Conservation (phyloP, 768 basidiomycete genomes). For the Gloeostereum incarnatum region DNA sequence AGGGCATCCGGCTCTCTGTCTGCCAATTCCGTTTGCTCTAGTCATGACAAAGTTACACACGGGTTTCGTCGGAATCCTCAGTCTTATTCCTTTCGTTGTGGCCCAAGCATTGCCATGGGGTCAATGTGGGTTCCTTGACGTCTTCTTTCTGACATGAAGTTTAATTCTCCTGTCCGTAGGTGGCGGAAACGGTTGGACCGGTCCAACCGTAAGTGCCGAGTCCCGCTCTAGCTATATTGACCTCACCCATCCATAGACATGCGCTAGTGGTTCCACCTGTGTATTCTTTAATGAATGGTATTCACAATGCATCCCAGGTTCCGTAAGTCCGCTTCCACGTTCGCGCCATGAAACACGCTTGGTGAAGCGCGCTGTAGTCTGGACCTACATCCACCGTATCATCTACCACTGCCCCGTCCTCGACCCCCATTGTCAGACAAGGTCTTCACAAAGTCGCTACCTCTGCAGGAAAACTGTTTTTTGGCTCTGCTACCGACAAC, state of each 20-base stretch:
- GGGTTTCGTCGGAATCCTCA: constrained; percentile 17
- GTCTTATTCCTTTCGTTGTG: constrained; percentile 13
- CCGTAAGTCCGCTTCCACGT: constrained; percentile 4
- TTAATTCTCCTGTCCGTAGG: constrained; percentile 7
- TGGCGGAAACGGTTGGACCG: constrained; percentile 18
- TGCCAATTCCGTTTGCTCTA: too few species aligned
- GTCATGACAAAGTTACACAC: constrained; percentile 13
- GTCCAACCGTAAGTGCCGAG: constrained; percentile 17
- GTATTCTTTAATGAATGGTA: constrained; percentile 28
- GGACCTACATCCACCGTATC: constrained; percentile 4
- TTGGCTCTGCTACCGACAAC: constrained; percentile 42
- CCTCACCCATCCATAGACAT: constrained; percentile 17
- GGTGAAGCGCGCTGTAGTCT: neutral
- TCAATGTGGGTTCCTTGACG: constrained; percentile 22
- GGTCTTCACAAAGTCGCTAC: constrained; percentile 22
- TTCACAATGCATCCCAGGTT: constrained; percentile 30
- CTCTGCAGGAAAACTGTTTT: constrained; percentile 37
- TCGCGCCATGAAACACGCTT: neutral
- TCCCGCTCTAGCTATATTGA: neutral
- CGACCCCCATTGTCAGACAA: constrained; percentile 15
- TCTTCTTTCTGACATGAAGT: neutral
- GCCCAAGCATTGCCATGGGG: constrained; percentile 22
- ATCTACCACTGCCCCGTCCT: constrained; percentile 8
- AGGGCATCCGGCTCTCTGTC: too few species aligned
- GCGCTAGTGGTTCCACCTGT: constrained; percentile 29